Base-by-base conservation (phyloP, 495 filamentous ascomycete genomes). In the Penicillium mononematosum region DNA sequence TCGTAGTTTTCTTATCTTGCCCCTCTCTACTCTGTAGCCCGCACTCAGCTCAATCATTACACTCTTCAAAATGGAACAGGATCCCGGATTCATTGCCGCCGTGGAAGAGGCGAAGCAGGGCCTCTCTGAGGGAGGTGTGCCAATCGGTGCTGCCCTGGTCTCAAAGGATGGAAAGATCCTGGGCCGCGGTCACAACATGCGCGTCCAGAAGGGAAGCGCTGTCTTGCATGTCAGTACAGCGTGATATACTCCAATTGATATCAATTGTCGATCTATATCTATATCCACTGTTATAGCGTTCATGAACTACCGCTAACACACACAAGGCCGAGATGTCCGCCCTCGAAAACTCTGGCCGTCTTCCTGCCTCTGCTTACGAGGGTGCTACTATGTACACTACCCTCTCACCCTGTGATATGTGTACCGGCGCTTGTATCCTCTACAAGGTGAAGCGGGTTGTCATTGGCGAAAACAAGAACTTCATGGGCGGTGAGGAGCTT, bases 341-440 rank as follows among this genome's bases (percentile, higher is more conserved):
- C 10, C 79, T 96, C 41, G 87, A 91, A 56, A 87, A 88, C 70
- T 86, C 88, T 0, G 90, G 90, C 39, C 85, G 89, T 51, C 81
- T 92, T 39, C 84, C 87, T 38, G 88, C 86, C 12, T 81, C 80
- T 1, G 82, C 82, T 19, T 94, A 92, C 71, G 73, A 78, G 61
- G 87, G 88, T 42, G 78, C 84, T 42, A 94, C 90, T 5, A 91
- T 94, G 86, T 94, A 90, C 71, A 94, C 90, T 9, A 93, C 91
- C 2, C 75, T 95, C 5, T 92, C 90, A 14, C 91, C 89, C 1
- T 96, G 91, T 68, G 86, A 92, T 67, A 94, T 94, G 90, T 93
- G 89, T 78, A 87, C 90, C 14, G 90, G 90, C 24, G 90, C 90
- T 4, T 90, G 88, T 62, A 73, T 95, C 45, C 78, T 92, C 53